Percentiles rank a stretch among this genome's conserved stretches.
Evolutionary conservation across 192 early-diverging fungal genomes (phyloP).

Genomic region (Allomyces macrogynus): DNA sequence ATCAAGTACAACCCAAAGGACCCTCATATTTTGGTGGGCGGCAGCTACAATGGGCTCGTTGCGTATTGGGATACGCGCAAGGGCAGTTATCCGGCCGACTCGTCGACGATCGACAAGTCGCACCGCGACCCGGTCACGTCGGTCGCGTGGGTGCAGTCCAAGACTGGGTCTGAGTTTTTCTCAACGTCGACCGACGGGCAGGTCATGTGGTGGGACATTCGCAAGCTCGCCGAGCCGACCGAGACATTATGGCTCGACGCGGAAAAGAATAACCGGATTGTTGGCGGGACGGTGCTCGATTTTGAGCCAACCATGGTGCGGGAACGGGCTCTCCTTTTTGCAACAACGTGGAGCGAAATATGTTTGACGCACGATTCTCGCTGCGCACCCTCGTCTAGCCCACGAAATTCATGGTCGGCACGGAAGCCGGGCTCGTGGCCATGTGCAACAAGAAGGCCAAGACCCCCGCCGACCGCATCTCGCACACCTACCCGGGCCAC

Average conservation of each 20-base stretch:
- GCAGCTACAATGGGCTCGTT: slow-evolving; percentile 34
- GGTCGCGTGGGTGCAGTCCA: slow-evolving; percentile 37
- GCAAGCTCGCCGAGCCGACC: slow-evolving; percentile 35
- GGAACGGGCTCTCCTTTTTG: neutral
- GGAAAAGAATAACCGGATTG: slow-evolving; percentile 39
- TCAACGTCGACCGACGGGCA: slow-evolving; percentile 38
- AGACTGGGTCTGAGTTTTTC: slow-evolving; percentile 37
- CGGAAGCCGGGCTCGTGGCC: slow-evolving; percentile 34
- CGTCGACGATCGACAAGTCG: slow-evolving; percentile 29
- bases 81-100: slow-evolving; percentile 33
- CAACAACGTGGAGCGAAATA: too few relatives aligned
- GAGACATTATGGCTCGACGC: slow-evolving; percentile 30
- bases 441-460: slow-evolving; percentile 48
- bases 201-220: slow-evolving; percentile 41
- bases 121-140: slow-evolving; percentile 38
- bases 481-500: slow-evolving; percentile 34
- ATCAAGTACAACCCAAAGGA: slow-evolving; percentile 45
- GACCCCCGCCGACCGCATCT: slow-evolving; percentile 32
- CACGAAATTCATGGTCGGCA: slow-evolving; percentile 44
- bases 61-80: slow-evolving; percentile 41
- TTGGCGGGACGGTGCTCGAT: slow-evolving; percentile 37
- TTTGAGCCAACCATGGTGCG: slow-evolving; percentile 41
- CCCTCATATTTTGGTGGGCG: slow-evolving; percentile 38
- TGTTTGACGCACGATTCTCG: too few relatives aligned
- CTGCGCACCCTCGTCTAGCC: slow-evolving; percentile 12